These are phyloP conservation scores for Breynia disticha DNA, from an alignment of 441 rosid genomes.

Conservation along the genomic window DNA sequence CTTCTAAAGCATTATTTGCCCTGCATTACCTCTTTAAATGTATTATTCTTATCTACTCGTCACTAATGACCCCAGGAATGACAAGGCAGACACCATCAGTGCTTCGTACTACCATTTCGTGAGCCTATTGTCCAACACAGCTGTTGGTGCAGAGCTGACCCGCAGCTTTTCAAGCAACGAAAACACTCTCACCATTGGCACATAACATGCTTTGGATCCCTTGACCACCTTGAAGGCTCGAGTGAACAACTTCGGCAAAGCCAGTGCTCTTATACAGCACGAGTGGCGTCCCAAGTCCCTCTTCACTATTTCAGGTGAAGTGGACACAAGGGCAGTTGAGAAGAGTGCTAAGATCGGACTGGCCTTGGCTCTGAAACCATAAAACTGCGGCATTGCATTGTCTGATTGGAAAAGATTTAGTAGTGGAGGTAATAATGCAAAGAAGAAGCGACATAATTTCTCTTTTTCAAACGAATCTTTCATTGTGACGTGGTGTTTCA, in stretches of 20 bases:
- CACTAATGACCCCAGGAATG: constrained; percentile 49
- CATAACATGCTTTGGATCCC: constrained; percentile 83
- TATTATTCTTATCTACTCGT: too few species aligned
- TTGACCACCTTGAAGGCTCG: constrained; percentile 83
- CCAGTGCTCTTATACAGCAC: constrained; percentile 85
- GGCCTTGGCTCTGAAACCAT: constrained; percentile 81
- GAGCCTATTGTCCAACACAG: constrained; percentile 70
- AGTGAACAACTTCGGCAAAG: constrained; percentile 71
- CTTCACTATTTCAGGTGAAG: constrained; percentile 80
- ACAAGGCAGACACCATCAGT: constrained; percentile 58
- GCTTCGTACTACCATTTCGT: constrained; percentile 87
- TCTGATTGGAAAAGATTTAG: background rate
- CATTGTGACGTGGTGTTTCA: too few species aligned
- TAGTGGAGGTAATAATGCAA: too few species aligned
- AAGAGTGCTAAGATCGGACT: constrained; percentile 87
- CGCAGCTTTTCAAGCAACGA: constrained; percentile 77
- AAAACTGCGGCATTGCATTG: constrained; percentile 8
- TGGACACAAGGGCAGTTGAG: constrained; percentile 85
- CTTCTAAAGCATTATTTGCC: too few species aligned
- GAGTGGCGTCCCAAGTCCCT: constrained; percentile 88
- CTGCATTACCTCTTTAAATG: too few species aligned
- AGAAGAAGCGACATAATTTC: too few species aligned
- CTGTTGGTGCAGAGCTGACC: constrained; percentile 89
- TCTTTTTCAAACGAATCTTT: too few species aligned
- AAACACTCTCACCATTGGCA: constrained; percentile 67